phyloP scores from a whole-genome alignment of 371 early-diverging fungal genomes.

The Mortierella sp. region DNA sequence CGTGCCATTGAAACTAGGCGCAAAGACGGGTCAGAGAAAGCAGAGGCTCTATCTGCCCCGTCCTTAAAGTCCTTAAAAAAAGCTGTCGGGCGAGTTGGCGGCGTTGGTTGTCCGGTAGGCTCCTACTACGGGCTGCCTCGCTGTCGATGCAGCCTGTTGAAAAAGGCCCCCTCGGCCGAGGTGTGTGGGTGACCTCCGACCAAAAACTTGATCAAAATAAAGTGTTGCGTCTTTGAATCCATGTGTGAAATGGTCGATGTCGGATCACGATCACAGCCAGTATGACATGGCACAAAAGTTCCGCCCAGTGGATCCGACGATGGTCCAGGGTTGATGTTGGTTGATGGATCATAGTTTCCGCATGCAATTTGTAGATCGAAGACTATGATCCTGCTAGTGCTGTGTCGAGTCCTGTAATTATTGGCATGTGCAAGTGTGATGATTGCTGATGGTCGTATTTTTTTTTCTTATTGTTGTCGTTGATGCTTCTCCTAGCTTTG shows the following conservation, averaged over 20 bases:
- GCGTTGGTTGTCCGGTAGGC: not conserved
- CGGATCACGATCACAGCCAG: constrained; percentile 7
- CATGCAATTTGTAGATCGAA: constrained; percentile 28
- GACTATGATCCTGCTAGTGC: constrained; percentile 7
- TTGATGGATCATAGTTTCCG: constrained; percentile 38
- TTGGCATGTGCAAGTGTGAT: not conserved
- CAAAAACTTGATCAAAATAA: not conserved
- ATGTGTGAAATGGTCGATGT: constrained; percentile 9
- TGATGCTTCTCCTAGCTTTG: not conserved
- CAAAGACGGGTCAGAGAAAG: too few relatives aligned
- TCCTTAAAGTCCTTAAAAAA: not conserved
- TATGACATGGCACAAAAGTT: not conserved
- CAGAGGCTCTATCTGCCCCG: too few relatives aligned
- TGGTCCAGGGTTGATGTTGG: not conserved
- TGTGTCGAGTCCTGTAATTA: not conserved
- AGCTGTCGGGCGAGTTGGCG: not conserved
- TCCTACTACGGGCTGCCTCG: too few relatives aligned
- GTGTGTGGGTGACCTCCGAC: not conserved
- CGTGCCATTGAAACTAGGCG: not conserved
- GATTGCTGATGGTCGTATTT: not conserved
- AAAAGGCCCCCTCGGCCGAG: too few relatives aligned
- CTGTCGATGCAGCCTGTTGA: not conserved
- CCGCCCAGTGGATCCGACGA: not conserved
- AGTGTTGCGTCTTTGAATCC: not conserved
- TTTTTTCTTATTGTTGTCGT: not conserved